Evolutionary conservation across 2,329 filamentous ascomycete species (phyloP), one percentile per base, ranked within the genome.

Genomic region (Fusarium pininemorale): DNA sequence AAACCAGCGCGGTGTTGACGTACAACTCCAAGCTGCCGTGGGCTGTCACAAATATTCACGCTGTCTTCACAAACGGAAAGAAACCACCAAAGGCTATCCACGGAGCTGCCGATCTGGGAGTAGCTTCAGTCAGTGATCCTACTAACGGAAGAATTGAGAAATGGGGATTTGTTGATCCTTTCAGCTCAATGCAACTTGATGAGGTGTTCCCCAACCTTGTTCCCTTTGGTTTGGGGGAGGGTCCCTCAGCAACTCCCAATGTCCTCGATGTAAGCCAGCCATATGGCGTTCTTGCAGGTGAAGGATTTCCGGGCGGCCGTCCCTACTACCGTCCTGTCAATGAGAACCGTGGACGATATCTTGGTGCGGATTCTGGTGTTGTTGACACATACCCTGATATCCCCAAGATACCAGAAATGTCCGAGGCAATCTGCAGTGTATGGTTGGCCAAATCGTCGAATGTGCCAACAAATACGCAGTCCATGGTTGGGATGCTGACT

Each of bases 181-280:
- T 93, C 70, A 86, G 90, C 41, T 92, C 95, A 73, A 87, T 91
- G 42, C 94, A 97, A 78, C 92, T 97, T 73, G 88, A 92, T 8
- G 94, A 98, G 73, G 86, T 92, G 39, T 92, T 92, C 75, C 91
- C 93, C 7, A 91, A 92, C 12, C 88, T 95, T 66, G 85, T 90
- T 24, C 91, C 92, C 39, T 97, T 93, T 82, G 96, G 96, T 7
- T 81, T 95, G 56, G 94, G 93, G 8, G 86, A 94, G 38, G 95
- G 94, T 10, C 91, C 94, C 58, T 91, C 94, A 15, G 94, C 93
- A 22, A 85, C 91, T 30, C 93, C 94, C 4, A 98, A 98, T 78
- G 89, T 93, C 41, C 95, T 98, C 92, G 95, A 98, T 80, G 90
- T 98, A 41, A 98, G 95, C 79, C 93, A 96, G 77, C 89, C 90